Evolutionary conservation across 2,329 filamentous ascomycete species (phyloP), one percentile per base, ranked within the genome.

Genomic region (Neonectria neomacrospora): DNA sequence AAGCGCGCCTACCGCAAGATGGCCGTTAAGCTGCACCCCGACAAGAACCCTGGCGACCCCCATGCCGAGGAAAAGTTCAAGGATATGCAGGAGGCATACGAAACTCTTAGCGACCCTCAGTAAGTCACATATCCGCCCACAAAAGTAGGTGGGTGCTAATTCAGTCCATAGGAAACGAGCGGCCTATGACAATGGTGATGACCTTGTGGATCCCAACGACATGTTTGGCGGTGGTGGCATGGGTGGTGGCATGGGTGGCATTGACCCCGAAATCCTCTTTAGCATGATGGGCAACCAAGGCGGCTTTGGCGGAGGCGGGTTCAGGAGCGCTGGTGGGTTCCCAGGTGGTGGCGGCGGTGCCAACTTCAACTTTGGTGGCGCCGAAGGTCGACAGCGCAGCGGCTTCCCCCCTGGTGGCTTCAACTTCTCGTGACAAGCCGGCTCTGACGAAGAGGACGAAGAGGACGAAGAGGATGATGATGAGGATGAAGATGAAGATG

Each of bases 1-100:
- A 99, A 98, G 86, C 95, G 94, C 82, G 96, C 95, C 2, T 99
- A 99, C 83, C 90, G 95, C 69, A 97, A 96, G 80, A 86, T 97
- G 75, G 96, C 96, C 60, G 95, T 99, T 71, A 85, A 94, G 68
- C 92, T 97, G 77, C 96, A 99, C 79, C 96, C 96, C 2, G 96
- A 99, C 82, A 99, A 99, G 88, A 99, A 98, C 81, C 93, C 91
- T 1, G 92, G 91, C 66, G 92, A 97, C 73, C 86, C 89, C 62
- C 85, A 88, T 54, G 96, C 96, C 66, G 95, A 94, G 74, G 91
- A 93, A 72, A 90, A 92, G 75, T 99, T 99, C 87, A 98, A 99
- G 87, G 96, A 99, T 77, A 92, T 97, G 77, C 92, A 94, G 73
- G 96, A 99, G 83, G 95, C 95, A 42, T 97, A 99, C 77, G 96